Conservation (phyloP, 345 rosid genomes). For the Bruguiera parviflora region DNA sequence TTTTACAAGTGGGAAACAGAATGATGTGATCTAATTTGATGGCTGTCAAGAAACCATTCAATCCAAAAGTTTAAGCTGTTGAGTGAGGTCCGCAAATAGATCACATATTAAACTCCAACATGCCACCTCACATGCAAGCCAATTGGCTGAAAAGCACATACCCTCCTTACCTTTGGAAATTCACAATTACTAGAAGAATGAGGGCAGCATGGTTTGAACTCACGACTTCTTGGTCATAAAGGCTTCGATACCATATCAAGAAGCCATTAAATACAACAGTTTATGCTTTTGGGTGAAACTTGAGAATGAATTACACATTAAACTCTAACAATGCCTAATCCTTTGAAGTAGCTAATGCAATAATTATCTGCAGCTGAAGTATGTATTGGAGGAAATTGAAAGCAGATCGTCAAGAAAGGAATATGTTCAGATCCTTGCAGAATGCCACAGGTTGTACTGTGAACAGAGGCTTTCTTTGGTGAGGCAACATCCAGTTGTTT, state of each 20-base stretch:
- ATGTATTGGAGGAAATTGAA: constrained; percentile 84
- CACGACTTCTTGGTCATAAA: too few species aligned
- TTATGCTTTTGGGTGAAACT: too few species aligned
- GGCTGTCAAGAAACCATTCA: not conserved
- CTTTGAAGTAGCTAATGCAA: constrained; percentile 20
- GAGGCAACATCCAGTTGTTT: constrained; percentile 28
- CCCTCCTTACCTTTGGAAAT: too few species aligned
- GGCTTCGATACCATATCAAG: too few species aligned
- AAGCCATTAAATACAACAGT: too few species aligned
- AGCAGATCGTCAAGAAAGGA: constrained; percentile 91
- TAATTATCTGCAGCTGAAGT: constrained; percentile 70
- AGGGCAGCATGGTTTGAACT: too few species aligned
- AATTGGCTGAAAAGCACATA: too few species aligned
- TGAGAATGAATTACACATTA: not conserved
- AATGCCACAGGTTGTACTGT: constrained; percentile 92
- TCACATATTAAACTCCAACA: too few species aligned
- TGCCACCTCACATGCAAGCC: too few species aligned
- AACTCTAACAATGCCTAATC: not conserved
- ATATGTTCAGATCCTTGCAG: constrained; percentile 73
- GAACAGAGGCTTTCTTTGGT: constrained; percentile 92
- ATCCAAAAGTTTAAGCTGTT: too few species aligned
- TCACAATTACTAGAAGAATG: too few species aligned
- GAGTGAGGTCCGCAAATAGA: too few species aligned
- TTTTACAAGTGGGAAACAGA: constrained; percentile 1
- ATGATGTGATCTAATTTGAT: not conserved